These are phyloP conservation scores for Macrophomina tecta DNA, from an alignment of 2,329 filamentous ascomycete genomes.

Conservation along the genomic window DNA sequence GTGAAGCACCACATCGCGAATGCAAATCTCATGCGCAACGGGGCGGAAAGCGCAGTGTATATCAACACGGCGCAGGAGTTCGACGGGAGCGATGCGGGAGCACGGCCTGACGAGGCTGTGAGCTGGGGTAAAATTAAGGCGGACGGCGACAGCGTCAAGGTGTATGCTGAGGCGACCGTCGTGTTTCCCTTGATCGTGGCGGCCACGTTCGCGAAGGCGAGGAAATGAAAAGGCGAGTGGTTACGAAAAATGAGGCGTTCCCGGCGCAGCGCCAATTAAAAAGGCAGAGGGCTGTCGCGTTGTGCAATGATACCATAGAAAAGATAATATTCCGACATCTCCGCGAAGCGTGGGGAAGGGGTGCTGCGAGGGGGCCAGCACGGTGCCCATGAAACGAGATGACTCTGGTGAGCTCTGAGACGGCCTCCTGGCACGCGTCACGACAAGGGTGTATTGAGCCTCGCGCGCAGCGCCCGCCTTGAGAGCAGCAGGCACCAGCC, in stretches of 20 bases:
- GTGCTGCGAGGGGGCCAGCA: constrained; percentile 1
- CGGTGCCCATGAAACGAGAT: constrained; percentile 20
- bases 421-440: constrained; percentile 18
- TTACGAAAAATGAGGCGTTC: constrained; percentile 4
- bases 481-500: constrained; percentile 17
- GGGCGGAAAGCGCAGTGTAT: constrained; percentile 94
- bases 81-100: constrained; percentile 94
- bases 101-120: constrained; percentile 92
- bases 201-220: constrained; percentile 64
- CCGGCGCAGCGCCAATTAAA: constrained; percentile 1
- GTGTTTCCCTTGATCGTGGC: constrained; percentile 72
- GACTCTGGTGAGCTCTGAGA: constrained; percentile 11
- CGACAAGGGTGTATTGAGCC: constrained; percentile 14
- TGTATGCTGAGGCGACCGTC: constrained; percentile 71
- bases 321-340: constrained; percentile 9
- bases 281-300: constrained; percentile 6
- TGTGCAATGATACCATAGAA: constrained; percentile 20
- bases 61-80: constrained; percentile 98
- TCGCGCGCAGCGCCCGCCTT: constrained; percentile 10
- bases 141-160: constrained; percentile 86
- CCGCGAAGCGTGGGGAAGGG: constrained; percentile 18
- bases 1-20: constrained; percentile 99
- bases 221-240: constrained; percentile 5
- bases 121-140: constrained; percentile 99
- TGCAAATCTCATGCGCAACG: constrained; percentile 95